Evolutionary conservation across 2,329 filamentous ascomycete genomes (phyloP), one percentile per base, ranked within the genome.

Genomic region (Thelonectria olida): DNA sequence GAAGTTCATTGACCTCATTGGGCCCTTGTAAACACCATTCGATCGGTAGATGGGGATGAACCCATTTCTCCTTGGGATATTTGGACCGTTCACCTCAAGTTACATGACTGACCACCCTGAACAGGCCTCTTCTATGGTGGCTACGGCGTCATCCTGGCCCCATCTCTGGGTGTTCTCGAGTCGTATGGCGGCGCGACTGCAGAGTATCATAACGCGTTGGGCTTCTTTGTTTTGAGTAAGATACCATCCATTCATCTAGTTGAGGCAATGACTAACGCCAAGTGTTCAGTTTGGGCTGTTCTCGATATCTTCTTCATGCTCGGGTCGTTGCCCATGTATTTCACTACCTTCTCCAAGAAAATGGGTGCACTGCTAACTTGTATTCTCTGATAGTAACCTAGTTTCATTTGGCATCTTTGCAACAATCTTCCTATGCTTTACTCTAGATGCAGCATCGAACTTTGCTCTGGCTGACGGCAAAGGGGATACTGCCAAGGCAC

Each of bases 201-300:
- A 6, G 57, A 64, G 20, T 64, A 64, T 13, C 50, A 64, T n/a
- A 64, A 64, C 38, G 61, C 61, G 1, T 27, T 64, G 20, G 61
- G 61, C 4, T 41, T 64, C 19, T 64, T 58, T 23, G 28, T 64
- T 22, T 41, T 57, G 10, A 53, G 61, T 64, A 52, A 45, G 27
- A 10, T 13, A 15, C 3, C 31, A n/a, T n/a, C 31, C 7, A 15
- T 13, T 34, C 31, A 15, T 4, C 12, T 10, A 13, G 31, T 10
- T 5, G 15, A 34, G 13, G 31, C 31, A 34, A 27, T 4, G 5
- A 15, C 42, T 56, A 15, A 51, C 31, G 13, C 10, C 7, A 9
- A 19, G 9, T 2, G 1, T 31, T 4, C 10, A 63, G 61, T 57
- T 5, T 63, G 57, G 61, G 53, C 52, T 12, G 54, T 56, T 17